Conservation (phyloP, 129 eudicot species). For the carrot (Daucus carota) region DNA sequence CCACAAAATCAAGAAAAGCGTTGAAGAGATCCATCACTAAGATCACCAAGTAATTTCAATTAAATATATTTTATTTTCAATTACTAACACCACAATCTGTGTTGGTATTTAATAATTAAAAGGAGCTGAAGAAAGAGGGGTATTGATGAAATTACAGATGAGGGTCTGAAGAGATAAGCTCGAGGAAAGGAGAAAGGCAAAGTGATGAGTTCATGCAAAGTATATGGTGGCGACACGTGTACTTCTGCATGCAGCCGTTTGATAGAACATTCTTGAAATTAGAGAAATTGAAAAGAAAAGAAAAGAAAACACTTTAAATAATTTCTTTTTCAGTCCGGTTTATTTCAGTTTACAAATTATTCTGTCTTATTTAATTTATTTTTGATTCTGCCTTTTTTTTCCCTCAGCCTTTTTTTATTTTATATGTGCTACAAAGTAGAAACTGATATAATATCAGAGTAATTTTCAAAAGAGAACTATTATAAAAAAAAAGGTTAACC, state of each 20-base stretch:
- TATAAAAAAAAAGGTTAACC: too few species aligned
- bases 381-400: too few species aligned
- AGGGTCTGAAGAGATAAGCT: conserved; percentile 1
- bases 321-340: too few species aligned
- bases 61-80: background rate
- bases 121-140: background rate
- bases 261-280: too few species aligned
- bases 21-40: conserved; percentile 59
- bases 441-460: too few species aligned
- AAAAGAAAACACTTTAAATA: too few species aligned
- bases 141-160: background rate
- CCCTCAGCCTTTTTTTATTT: too few species aligned
- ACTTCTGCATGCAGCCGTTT: conserved; percentile 3
- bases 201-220: background rate
- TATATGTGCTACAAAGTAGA: too few species aligned
- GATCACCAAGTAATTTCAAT: conserved; percentile 15
- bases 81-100: background rate
- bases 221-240: conserved; percentile 1
- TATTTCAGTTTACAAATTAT: too few species aligned
- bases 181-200: background rate
- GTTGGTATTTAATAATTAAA: background rate
- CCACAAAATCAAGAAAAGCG: conserved; percentile 52
- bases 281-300: too few species aligned
- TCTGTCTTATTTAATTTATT: too few species aligned
- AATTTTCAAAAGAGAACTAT: too few species aligned